Evolutionary conservation across 768 basidiomycete species (phyloP).

Genomic region (Podaxis sp.): DNA sequence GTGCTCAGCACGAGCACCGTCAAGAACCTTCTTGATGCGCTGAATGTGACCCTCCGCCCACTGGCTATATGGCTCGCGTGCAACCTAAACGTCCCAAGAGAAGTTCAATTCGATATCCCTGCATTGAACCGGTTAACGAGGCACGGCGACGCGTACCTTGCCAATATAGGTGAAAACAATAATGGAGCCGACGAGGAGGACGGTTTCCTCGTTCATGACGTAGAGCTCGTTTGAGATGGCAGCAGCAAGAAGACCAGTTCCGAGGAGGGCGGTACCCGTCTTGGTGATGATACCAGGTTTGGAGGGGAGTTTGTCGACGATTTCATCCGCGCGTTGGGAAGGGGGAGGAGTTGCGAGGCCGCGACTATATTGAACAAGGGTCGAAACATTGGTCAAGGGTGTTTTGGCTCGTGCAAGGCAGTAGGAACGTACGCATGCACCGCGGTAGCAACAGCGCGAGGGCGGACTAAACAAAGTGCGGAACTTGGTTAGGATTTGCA

Average conservation of each 20-base stretch:
- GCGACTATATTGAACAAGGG: constrained; percentile 44
- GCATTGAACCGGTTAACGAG: constrained; percentile 2
- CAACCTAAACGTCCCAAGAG: constrained; percentile 41
- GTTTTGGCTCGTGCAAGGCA: constrained; percentile 12
- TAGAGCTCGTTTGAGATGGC: constrained; percentile 98
- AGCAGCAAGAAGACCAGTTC: constrained; percentile 83
- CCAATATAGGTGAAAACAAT: constrained; percentile 83
- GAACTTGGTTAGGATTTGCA: not conserved
- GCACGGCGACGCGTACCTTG: constrained; percentile 51
- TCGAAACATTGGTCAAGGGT: constrained; percentile 13
- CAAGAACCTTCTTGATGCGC: constrained; percentile 79
- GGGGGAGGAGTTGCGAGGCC: constrained; percentile 65
- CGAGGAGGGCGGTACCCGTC: constrained; percentile 89
- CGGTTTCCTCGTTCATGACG: constrained; percentile 95
- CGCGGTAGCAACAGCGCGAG: constrained; percentile 49
- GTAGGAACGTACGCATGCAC: constrained; percentile 48
- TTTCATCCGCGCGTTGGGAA: constrained; percentile 82
- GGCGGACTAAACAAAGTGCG: constrained; percentile 42
- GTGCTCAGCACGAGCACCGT: constrained; percentile 83
- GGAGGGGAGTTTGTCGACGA: constrained; percentile 85
- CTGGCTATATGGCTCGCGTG: constrained; percentile 85
- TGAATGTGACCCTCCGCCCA: constrained; percentile 92
- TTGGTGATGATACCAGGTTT: constrained; percentile 91
- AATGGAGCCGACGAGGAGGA: constrained; percentile 81
- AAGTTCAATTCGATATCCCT: not conserved